Evolutionary conservation across 768 basidiomycete species (phyloP), one percentile per base, ranked within the genome.

Genomic region (Mycena metata): DNA sequence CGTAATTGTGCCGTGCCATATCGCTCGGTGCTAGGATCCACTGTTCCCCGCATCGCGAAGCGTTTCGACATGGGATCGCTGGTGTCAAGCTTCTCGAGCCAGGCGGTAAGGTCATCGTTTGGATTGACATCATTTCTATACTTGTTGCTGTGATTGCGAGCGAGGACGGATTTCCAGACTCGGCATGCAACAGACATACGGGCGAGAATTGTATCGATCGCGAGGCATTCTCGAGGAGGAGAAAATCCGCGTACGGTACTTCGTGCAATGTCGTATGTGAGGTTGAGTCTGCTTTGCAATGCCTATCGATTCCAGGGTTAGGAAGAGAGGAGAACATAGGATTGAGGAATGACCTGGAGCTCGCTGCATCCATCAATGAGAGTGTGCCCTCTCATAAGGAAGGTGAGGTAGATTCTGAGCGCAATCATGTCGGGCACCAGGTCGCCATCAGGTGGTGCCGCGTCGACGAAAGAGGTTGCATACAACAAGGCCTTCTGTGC

Each of bases 81-180:
- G 35, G 3, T 56, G 19, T 56, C 33, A 15, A 39, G 54, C 35
- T 35, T 56, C 36, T 35, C 36, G 26, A 56, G 23, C 54, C 54
- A 56, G 33, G 35, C 54, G 36, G 54, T 26, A 19, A 39, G 54
- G 35, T 35, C 54, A 26, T 7, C 35, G 54, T 56, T 56, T 26
- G 54, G 54, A 39, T 39, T 33, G 19, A n/a, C 19, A 19, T 56
- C 23, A 8, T 26, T 30, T 30, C 30, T 35, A 33, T 56, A 19
- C 8, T 13, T n/a, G 12, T 56, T 39, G 33, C 30, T 56, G 54
- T 26, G 30, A 35, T 56, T 26, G n/a, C 35, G 54, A 39, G 33
- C 5, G 3, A 56, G 16, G 35, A 33, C 23, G 16, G 54, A 21
- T 23, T 41, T 41, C 54, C 54, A 56, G 33, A 39, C 13, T 19